Percentiles rank a stretch among this genome's conserved stretches.
Conservation (phyloP, 345 rosid species). For the Erucastrum elatum region DNA sequence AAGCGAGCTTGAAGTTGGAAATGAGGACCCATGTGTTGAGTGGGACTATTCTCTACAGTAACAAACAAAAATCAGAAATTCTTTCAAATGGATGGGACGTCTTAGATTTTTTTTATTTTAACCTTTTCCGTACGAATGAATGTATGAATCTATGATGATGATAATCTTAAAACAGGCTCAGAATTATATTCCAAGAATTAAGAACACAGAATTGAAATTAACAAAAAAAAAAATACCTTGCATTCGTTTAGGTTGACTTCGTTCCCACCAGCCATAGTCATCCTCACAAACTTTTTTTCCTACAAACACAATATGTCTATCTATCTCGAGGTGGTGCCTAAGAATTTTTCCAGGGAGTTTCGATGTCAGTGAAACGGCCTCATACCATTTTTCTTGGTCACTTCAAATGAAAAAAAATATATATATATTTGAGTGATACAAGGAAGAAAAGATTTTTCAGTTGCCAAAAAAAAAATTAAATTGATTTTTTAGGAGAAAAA, state of each 20-base stretch:
- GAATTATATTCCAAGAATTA: background rate
- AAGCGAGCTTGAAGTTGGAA: slow-evolving; percentile 93
- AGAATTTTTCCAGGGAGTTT: background rate
- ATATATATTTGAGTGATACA: no score
- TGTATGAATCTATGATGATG: slow-evolving; percentile 7
- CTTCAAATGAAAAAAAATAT: background rate
- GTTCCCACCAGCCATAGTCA: slow-evolving; percentile 75
- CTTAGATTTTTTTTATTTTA: background rate
- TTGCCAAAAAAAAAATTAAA: no score
- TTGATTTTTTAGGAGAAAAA: no score
- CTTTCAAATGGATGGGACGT: background rate
- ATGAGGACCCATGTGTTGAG: slow-evolving; percentile 97
- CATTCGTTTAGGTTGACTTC: slow-evolving; percentile 91
- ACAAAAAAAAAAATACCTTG: slow-evolving; percentile 45
- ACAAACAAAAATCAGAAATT: background rate
- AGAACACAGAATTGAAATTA: no score
- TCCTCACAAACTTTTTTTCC: background rate
- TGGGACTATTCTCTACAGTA: slow-evolving; percentile 86
- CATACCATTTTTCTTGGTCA: background rate
- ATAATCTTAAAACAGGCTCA: background rate
- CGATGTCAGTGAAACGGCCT: background rate
- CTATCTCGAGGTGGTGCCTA: background rate
- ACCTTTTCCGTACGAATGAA: background rate
- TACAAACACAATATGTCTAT: background rate
- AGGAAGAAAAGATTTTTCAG: no score